A percentile compares a stretch with the other conserved stretches of the same genome.
Evolutionary conservation across 2,329 filamentous ascomycete species (phyloP).

Genomic region (Allantophomopsis cytisporea): DNA sequence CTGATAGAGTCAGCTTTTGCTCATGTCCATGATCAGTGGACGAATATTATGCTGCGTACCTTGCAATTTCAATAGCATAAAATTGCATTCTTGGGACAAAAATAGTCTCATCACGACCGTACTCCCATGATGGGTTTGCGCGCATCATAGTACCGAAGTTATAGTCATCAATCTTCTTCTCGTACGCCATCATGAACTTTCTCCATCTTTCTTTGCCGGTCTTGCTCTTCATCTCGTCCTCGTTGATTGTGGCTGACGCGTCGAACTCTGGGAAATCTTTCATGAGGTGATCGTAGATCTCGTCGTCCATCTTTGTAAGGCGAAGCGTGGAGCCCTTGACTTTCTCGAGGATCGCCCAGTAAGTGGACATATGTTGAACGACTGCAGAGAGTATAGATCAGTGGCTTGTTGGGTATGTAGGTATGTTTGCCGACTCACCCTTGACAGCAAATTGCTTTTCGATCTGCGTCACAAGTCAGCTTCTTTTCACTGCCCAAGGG

Average conservation of each 20-base stretch:
- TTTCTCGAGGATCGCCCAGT: conserved; percentile 91
- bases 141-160: conserved; percentile 96
- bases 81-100: conserved; percentile 72
- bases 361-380: conserved; percentile 92
- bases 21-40: no score
- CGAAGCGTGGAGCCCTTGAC: conserved; percentile 79
- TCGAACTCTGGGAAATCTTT: conserved; percentile 89
- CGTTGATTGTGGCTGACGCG: conserved; percentile 64
- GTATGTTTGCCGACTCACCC: conserved; percentile 31
- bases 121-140: conserved; percentile 64
- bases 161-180: conserved; percentile 91
- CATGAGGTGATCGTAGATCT: conserved; percentile 83
- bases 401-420: background rate
- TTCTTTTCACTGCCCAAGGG: background rate
- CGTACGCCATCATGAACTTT: conserved; percentile 85
- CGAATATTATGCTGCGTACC: conserved; percentile 28
- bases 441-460: conserved; percentile 99
- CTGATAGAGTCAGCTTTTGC: conserved; percentile 20
- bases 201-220: conserved; percentile 88
- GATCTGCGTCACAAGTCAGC: conserved; percentile 41
- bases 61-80: conserved; percentile 64
- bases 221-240: conserved; percentile 98
- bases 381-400: conserved; percentile 26
- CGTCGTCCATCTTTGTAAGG: conserved; percentile 88
- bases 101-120: conserved; percentile 79